Percentiles rank a stretch among this genome's conserved stretches.
phyloP scores from a whole-genome alignment of 1,284 basidiomycete genomes.

The Xanthoconium separans region DNA sequence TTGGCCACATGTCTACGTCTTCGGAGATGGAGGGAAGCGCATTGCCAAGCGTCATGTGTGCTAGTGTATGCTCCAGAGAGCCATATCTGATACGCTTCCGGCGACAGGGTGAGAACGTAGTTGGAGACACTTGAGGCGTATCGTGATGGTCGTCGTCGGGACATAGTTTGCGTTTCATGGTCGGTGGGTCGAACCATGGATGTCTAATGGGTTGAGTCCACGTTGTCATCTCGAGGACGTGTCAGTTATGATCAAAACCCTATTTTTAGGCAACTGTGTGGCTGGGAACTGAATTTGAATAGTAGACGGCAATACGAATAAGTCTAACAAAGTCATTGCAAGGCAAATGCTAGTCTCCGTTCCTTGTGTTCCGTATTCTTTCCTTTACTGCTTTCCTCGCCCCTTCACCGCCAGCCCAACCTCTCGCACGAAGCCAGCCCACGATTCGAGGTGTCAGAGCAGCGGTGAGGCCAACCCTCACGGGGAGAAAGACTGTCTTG shows the following conservation, averaged over 20 bases:
- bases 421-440: conserved; percentile 68
- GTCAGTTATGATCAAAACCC: background rate
- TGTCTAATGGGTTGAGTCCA: conserved; percentile 43
- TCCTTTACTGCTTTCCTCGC: conserved; percentile 63
- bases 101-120: conserved; percentile 20
- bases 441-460: conserved; percentile 86
- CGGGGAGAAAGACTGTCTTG: conserved; percentile 91
- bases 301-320: too few species aligned
- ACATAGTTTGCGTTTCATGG: conserved; percentile 49
- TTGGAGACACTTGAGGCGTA: conserved; percentile 7
- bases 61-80: conserved; percentile 57
- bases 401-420: conserved; percentile 74
- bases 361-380: conserved; percentile 32
- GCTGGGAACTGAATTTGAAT: too few species aligned
- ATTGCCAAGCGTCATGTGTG: conserved; percentile 45
- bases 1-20: conserved; percentile 17
- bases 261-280: background rate
- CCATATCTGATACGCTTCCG: conserved; percentile 50
- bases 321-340: background rate
- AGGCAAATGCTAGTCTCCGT: conserved; percentile 6
- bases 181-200: conserved; percentile 52
- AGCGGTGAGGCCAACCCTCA: conserved; percentile 88
- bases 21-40: conserved; percentile 6
- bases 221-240: conserved; percentile 22
- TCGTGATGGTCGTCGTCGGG: conserved; percentile 17